phyloP scores from a whole-genome alignment of 2,329 filamentous ascomycete genomes.

The Cryphonectria parasitica region DNA sequence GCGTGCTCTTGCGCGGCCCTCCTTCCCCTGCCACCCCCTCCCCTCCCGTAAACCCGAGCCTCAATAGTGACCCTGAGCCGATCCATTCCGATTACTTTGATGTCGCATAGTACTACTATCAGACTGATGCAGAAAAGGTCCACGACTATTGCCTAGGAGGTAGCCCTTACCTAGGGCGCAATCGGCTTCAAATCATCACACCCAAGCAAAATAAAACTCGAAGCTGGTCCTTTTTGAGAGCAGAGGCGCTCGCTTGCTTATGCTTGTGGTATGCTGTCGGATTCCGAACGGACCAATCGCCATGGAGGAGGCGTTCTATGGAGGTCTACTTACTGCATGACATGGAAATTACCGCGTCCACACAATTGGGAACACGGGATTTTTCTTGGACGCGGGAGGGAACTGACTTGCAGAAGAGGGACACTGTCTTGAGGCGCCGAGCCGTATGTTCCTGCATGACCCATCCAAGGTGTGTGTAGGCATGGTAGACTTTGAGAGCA shows the following conservation, averaged over 20 bases:
- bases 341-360: not conserved
- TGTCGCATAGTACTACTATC: not conserved
- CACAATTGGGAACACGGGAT: not conserved
- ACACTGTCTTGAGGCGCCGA: not conserved
- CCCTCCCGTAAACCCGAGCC: not conserved
- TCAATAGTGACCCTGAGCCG: not conserved
- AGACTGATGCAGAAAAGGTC: not conserved
- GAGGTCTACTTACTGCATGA: not conserved
- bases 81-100: not conserved
- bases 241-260: not conserved
- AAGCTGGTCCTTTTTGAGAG: not conserved
- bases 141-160: not conserved
- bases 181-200: not conserved
- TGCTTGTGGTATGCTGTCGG: not conserved
- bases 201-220: not conserved
- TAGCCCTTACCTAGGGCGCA: not conserved
- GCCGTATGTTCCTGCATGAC: not conserved
- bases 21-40: not conserved
- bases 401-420: not conserved
- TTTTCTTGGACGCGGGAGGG: not conserved
- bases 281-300: slow-evolving; percentile 5
- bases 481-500: not conserved
- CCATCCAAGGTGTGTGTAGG: not conserved
- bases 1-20: not conserved
- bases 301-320: not conserved